phyloP scores from a whole-genome alignment of 768 basidiomycete genomes.

The Rhodotorula taiwanensis region DNA sequence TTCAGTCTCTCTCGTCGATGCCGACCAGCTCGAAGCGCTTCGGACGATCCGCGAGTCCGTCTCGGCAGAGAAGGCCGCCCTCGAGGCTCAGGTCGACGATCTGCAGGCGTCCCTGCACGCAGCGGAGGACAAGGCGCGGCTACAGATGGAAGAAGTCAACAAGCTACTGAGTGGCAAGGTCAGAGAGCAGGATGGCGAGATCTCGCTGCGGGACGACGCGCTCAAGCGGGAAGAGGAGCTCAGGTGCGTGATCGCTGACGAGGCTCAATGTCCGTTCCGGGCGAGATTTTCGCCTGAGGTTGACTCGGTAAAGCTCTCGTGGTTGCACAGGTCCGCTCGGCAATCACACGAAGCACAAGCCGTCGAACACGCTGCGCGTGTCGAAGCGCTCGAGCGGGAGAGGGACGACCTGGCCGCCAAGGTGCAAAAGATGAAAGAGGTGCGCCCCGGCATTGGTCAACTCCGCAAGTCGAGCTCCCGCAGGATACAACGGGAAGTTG shows the following conservation, averaged over 20 bases:
- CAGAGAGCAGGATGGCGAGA: conserved; percentile 79
- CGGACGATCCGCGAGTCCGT: conserved; percentile 77
- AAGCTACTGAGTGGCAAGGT: conserved; percentile 83
- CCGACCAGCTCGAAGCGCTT: conserved; percentile 86
- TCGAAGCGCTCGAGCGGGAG: conserved; percentile 71
- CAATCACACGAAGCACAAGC: too few species aligned
- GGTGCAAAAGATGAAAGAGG: conserved; percentile 62
- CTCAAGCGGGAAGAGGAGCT: conserved; percentile 78
- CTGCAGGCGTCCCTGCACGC: conserved; percentile 64
- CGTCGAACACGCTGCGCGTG: conserved; percentile 68
- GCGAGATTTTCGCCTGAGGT: too few species aligned
- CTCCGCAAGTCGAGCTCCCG: too few species aligned
- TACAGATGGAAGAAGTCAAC: conserved; percentile 77
- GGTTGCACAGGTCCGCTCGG: background rate
- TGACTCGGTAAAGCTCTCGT: background rate
- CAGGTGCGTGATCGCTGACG: too few species aligned
- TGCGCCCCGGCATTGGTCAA: conserved; percentile 43
- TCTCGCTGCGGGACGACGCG: conserved; percentile 78
- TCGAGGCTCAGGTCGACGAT: conserved; percentile 62
- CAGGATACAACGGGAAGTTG: too few species aligned
- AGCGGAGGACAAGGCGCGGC: conserved; percentile 70
- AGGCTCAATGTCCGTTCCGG: too few species aligned
- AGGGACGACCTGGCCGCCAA: conserved; percentile 60
- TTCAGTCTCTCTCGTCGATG: conserved; percentile 80
- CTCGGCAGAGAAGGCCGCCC: conserved; percentile 70